Conservation (phyloP, 2,329 filamentous ascomycete species). For the Hypocreales sp. region DNA sequence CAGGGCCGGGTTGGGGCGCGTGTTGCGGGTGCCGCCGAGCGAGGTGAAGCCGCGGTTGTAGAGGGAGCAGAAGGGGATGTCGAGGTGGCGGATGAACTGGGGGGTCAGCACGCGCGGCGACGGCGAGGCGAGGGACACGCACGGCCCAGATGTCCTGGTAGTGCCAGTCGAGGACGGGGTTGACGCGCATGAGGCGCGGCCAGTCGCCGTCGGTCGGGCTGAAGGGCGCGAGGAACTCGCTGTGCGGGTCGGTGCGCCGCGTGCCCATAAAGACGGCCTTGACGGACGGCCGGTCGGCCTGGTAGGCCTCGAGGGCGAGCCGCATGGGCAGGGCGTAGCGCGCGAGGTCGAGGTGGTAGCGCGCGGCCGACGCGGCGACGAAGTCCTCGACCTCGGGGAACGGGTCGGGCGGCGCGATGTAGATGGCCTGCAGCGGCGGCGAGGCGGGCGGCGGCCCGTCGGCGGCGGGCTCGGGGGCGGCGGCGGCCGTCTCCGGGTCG, state of each 20-base stretch:
- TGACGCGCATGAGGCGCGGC: slow-evolving; percentile 84
- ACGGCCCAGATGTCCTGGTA: slow-evolving; percentile 91
- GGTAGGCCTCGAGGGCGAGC: slow-evolving; percentile 62
- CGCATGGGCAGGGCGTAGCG: slow-evolving; percentile 71
- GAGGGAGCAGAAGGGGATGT: slow-evolving; percentile 69
- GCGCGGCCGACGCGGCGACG: slow-evolving; percentile 46
- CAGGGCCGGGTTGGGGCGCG: slow-evolving; percentile 71
- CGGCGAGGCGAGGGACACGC: slow-evolving; percentile 19
- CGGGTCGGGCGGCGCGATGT: slow-evolving; percentile 72
- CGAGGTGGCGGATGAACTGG: slow-evolving; percentile 67
- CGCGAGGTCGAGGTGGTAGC: slow-evolving; percentile 62
- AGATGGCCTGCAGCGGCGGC: slow-evolving; percentile 63
- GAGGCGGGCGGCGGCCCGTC: too few species aligned
- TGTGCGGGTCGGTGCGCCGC: slow-evolving; percentile 82
- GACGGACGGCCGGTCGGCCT: slow-evolving; percentile 46
- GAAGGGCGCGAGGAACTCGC: slow-evolving; percentile 63
- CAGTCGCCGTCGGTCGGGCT: slow-evolving; percentile 78
- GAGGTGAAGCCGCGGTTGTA: slow-evolving; percentile 87
- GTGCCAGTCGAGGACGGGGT: slow-evolving; percentile 96
- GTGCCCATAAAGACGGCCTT: slow-evolving; percentile 49
- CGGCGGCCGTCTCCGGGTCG: too few species aligned
- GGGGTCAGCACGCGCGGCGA: slow-evolving; percentile 5
- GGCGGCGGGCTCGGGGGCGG: slow-evolving; percentile 12
- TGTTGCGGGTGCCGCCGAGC: slow-evolving; percentile 80
- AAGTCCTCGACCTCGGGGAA: slow-evolving; percentile 81